Conservation (phyloP, 83 land plant genomes). For the Isoetes engelmannii region DNA sequence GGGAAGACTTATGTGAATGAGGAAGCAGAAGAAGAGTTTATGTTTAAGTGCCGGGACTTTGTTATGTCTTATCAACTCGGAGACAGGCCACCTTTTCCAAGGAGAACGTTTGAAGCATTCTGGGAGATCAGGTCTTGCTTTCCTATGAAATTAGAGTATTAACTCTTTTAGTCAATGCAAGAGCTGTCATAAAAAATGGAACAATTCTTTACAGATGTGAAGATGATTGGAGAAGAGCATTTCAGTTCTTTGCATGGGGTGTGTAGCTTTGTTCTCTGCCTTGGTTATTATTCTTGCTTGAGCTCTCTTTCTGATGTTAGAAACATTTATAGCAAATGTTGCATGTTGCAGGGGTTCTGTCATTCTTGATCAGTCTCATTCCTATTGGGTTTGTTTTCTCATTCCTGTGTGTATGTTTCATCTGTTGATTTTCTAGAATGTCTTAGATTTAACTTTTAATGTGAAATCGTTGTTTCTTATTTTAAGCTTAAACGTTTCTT, state of each 20-base stretch:
- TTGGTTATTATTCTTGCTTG: too few relatives aligned
- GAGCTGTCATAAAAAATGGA: not conserved
- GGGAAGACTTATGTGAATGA: constrained; percentile 43
- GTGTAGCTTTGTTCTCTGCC: not conserved
- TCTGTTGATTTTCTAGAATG: not conserved
- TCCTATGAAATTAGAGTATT: constrained; percentile 3
- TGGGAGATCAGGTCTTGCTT: constrained; percentile 36
- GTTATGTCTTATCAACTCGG: constrained; percentile 29
- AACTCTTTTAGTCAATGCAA: not conserved
- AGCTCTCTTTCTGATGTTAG: too few relatives aligned
- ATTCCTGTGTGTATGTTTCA: not conserved
- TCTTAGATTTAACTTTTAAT: too few relatives aligned
- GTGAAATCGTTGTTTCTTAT: too few relatives aligned
- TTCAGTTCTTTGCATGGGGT: constrained; percentile 24
- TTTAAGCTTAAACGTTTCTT: too few relatives aligned
- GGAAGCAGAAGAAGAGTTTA: constrained; percentile 41
- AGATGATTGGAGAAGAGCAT: constrained; percentile 22
- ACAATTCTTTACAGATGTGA: constrained; percentile 12
- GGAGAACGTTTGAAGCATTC: constrained; percentile 38
- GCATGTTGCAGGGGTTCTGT: constrained; percentile 18
- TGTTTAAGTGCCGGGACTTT: constrained; percentile 33
- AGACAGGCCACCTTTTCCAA: constrained; percentile 32
- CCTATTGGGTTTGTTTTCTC: constrained; percentile 17
- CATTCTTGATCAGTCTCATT: constrained; percentile 23
- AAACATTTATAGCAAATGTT: not conserved